These are phyloP conservation scores for bread wheat (Triticum aestivum) DNA, from an alignment of 176 grass and related monocot species.

Conservation along the genomic window IWGSC_CS_RefSeq_v2.1 NC_057811.1:16888803-16889302, in stretches of 20 bases:
- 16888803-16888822: slow-evolving; percentile 75
- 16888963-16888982: background rate
- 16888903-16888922: background rate
- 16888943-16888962: background rate
- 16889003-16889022: slow-evolving; percentile 5
- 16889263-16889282: background rate
- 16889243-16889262: background rate
- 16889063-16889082: too few relatives aligned
- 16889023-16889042: background rate
- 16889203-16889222: too few relatives aligned
- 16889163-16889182: background rate
- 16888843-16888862: slow-evolving; percentile 84
- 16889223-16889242: background rate
- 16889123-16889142: slow-evolving; percentile 3
- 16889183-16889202: background rate
- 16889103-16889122: background rate
- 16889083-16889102: too few relatives aligned
- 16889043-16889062: slow-evolving; percentile 19
- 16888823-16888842: slow-evolving; percentile 70
- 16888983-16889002: slow-evolving; percentile 10
- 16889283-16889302: background rate
- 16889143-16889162: background rate
- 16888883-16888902: background rate
- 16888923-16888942: background rate
- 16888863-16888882: slow-evolving; percentile 46